These are phyloP conservation scores for Floccularia luteovirens DNA, from an alignment of 768 basidiomycete genomes.

Conservation along the genomic window DNA sequence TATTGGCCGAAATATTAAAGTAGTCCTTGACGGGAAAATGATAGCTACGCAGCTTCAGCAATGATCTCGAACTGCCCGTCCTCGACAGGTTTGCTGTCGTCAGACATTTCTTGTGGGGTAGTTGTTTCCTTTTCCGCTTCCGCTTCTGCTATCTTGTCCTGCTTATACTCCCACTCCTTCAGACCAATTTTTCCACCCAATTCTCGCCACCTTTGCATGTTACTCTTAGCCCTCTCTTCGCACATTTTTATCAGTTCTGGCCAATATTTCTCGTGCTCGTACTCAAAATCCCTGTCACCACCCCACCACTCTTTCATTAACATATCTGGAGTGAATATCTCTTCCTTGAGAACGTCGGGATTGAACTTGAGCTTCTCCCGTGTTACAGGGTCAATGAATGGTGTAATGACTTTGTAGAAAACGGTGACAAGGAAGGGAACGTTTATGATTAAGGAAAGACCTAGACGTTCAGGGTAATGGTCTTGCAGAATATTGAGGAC, in stretches of 20 bases:
- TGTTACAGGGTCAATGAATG: slow-evolving; percentile 81
- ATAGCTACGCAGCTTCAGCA: too few relatives aligned
- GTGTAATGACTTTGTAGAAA: slow-evolving; percentile 73
- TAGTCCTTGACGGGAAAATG: too few relatives aligned
- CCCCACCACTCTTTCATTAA: slow-evolving; percentile 68
- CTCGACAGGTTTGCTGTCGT: too few relatives aligned
- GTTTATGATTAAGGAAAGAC: slow-evolving; percentile 64
- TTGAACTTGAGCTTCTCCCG: slow-evolving; percentile 72
- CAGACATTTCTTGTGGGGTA: too few relatives aligned
- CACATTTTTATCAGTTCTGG: slow-evolving; percentile 49
- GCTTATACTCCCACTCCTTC: slow-evolving; percentile 76
- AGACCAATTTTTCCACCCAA: slow-evolving; percentile 66
- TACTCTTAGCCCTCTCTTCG: slow-evolving; percentile 36
- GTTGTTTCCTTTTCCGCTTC: not conserved
- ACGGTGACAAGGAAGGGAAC: slow-evolving; percentile 72
- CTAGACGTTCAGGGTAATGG: slow-evolving; percentile 86
- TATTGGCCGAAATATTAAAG: too few relatives aligned
- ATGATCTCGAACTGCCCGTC: too few relatives aligned
- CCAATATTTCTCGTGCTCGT: slow-evolving; percentile 75
- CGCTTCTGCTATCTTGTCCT: not conserved
- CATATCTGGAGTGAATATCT: slow-evolving; percentile 61
- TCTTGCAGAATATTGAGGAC: slow-evolving; percentile 65
- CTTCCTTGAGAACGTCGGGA: slow-evolving; percentile 55
- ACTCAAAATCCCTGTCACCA: slow-evolving; percentile 60
- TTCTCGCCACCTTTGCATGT: slow-evolving; percentile 56